Percentiles rank a stretch among this genome's conserved stretches.
phyloP scores from a whole-genome alignment of 176 grass and related monocot species.

The Echinochloa phyllopogon region DNA sequence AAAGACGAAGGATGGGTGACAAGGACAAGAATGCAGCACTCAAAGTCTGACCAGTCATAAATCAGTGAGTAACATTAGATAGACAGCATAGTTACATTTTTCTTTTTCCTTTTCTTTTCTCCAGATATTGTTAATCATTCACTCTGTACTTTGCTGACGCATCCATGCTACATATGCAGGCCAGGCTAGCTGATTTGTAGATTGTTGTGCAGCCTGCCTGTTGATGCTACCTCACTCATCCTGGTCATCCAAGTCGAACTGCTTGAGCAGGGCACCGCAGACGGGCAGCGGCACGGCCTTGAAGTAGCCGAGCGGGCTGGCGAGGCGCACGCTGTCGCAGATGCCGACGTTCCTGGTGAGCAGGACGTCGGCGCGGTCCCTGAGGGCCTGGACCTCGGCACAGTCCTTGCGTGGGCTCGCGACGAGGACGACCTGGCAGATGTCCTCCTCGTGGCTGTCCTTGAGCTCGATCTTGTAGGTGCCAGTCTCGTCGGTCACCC shows the following conservation, averaged over 20 bases:
- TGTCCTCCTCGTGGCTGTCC: conserved; percentile 69
- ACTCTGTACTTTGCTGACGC: conserved; percentile 11
- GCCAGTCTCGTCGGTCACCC: conserved; percentile 54
- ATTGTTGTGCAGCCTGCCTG: not conserved
- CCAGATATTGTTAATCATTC: not conserved
- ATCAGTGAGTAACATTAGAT: conserved; percentile 41
- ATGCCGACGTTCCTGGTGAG: conserved; percentile 54
- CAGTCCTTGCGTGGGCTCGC: conserved; percentile 58
- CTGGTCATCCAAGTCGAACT: conserved; percentile 39
- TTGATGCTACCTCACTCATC: conserved; percentile 37
- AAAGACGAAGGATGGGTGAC: not conserved
- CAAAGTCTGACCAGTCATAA: conserved; percentile 28
- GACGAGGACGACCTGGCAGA: conserved; percentile 72
- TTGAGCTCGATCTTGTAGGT: conserved; percentile 74
- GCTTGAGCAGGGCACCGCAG: conserved; percentile 60
- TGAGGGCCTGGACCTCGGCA: not conserved
- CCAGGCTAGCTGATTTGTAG: conserved; percentile 11
- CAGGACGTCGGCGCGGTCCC: conserved; percentile 58
- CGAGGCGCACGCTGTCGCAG: conserved; percentile 38
- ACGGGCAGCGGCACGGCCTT: conserved; percentile 54
- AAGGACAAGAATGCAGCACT: conserved; percentile 1
- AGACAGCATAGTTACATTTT: conserved; percentile 22
- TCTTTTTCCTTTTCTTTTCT: conserved; percentile 32
- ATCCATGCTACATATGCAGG: conserved; percentile 33
- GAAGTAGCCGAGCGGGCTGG: conserved; percentile 81